Evolutionary conservation across 2,329 filamentous ascomycete species (phyloP), one percentile per base, ranked within the genome.

Genomic region (Beauveria rudraprayagi): DNA sequence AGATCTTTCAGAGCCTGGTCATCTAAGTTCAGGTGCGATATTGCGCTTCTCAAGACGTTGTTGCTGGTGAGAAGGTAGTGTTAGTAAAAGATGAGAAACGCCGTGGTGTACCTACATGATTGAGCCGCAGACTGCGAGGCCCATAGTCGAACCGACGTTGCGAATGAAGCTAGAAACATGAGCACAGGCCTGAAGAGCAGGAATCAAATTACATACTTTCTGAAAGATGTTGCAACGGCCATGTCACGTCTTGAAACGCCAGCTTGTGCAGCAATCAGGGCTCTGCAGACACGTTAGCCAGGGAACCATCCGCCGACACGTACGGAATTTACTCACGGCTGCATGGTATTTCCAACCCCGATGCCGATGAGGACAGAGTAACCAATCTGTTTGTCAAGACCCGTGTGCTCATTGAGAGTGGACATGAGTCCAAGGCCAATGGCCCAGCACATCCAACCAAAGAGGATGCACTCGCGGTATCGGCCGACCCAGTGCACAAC

Each of bases 201-300:
- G 4, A 1, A 4, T 3, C 1, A 24, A 14, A 7, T 5, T 10
- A 66, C 73, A 65, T 65, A 76, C 75, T 77, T 77, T 58, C 75
- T 67, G 52, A 77, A 77, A 5, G 74, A 76, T n/a, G 74, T 77
- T 4, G 76, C 74, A 43, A 77, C 70, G 2, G 75, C 75, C 75
- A 77, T 77, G 40, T 77, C 74, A 2, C 71, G 67, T 47, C 75
- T 67, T 77, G 83, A 78, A 67, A 86, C 72, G 70, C 84, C 67
- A 72, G 81, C 71, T 74, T 86, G 76, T 73, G 85, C 72, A 71
- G 83, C 71, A 77, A 87, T 75, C 43, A 77, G 64, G n/a, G 75
- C 70, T 17, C 75, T 76, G 19, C 58, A 28, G 17, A 4, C 16
- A 24, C 2, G 26, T 66, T 26, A 66, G 51, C 40, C n/a, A 56